Evolutionary conservation across 139 green algal species (phyloP).

Genomic region (Tetratostichococcus sp.): DNA sequence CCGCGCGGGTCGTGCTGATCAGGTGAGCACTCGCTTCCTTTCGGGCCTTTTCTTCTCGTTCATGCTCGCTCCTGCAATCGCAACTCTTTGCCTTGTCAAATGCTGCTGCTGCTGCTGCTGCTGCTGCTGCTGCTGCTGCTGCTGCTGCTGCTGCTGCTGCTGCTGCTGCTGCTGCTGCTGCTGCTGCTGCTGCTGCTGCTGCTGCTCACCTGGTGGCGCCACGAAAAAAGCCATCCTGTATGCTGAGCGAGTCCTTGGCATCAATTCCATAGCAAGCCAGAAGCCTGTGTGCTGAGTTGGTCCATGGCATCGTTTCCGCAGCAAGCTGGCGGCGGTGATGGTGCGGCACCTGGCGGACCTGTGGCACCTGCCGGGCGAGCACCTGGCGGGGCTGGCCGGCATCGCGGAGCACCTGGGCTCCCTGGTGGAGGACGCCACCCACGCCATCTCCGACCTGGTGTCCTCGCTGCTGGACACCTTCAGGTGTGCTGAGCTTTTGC

Average conservation of each 20-base stretch:
- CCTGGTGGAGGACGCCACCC: not conserved
- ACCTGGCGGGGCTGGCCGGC: not conserved
- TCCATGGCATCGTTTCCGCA: not conserved
- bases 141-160: too few species aligned
- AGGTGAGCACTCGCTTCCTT: not conserved
- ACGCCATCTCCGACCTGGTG: not conserved
- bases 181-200: too few species aligned
- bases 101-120: too few species aligned
- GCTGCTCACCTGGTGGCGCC: too few species aligned
- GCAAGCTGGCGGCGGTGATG: not conserved
- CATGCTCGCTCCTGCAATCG: too few species aligned
- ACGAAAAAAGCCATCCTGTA: too few species aligned
- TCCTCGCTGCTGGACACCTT: conserved; percentile 3
- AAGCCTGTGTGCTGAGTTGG: not conserved
- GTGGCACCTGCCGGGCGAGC: conserved; percentile 7
- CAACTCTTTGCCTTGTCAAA: too few species aligned
- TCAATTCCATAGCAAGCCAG: too few species aligned
- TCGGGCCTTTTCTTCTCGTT: too few species aligned
- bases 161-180: too few species aligned
- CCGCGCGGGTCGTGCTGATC: not conserved
- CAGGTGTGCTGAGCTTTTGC: not conserved
- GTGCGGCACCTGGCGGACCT: conserved; percentile 8
- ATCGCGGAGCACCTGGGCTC: not conserved
- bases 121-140: too few species aligned
- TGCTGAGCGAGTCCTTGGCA: too few species aligned